Base-by-base conservation (phyloP, 1,284 basidiomycete species). In the Cryptococcus neoformans region DNA sequence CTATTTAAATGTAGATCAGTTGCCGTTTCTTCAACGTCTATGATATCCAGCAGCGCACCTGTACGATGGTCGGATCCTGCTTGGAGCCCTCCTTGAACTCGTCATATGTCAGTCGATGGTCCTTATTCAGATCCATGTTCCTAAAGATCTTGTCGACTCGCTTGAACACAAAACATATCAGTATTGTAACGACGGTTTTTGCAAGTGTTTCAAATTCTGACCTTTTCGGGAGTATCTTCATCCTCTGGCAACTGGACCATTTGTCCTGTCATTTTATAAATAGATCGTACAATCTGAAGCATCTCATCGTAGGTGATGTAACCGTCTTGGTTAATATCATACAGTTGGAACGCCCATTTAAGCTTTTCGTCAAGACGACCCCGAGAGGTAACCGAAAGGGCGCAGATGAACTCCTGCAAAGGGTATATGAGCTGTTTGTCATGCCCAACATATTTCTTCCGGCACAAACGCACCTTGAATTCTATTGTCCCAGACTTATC, bases 181-280 rank as follows among this genome's bases (percentile, higher is more conserved):
- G 14, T 17, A 28, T 4, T 28, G 28, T 28, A 28, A 28, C 4
- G 28, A 28, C 2, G 28, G 6, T 8, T 2, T 16, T 11, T 12
- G 37, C 41, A 17, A 7, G 38, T n/a, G 6, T 39, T 14, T 39
- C 39, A 8, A 35, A 9, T 8, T 58, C 78, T 49, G 63, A 88
- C 93, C 88, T 99, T 99, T 79, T 98, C 93, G 1, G 96, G 96
- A 16, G 96, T 99, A 80, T 99, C 93, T 79, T 99, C 96, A 75
- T 99, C 96, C 50, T 87, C 83, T 14, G 96, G 95, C 34, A 99
- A 84, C 76, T 94, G 95, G 68, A 99, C 95, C 94, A 99, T 98
- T 77, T 96, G 89, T 11, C 96, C 95, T 4, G 93, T 95, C 93
- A 96, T 96, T 84, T 95, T 95, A 83, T 97, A 97, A 80, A 97